Evolutionary conservation across 495 filamentous ascomycete species (phyloP).

Genomic region (Penicillium dipodomyicola): DNA sequence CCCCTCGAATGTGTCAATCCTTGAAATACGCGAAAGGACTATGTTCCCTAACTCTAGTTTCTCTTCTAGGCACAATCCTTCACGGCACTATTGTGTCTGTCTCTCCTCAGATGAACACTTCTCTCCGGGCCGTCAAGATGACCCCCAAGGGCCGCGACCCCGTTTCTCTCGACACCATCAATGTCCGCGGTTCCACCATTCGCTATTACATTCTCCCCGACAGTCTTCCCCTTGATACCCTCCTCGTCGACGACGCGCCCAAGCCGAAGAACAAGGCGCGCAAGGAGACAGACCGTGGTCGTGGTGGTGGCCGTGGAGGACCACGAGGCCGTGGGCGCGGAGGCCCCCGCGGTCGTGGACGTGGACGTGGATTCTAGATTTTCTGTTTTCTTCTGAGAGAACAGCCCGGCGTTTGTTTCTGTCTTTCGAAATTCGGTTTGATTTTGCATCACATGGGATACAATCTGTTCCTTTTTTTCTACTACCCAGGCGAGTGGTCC

Average conservation of each 20-base stretch:
- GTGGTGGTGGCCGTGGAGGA: constrained; percentile 59
- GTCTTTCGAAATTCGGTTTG: constrained; percentile 25
- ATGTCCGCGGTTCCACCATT: constrained; percentile 89
- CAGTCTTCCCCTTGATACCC: constrained; percentile 86
- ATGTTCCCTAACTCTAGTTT: background rate
- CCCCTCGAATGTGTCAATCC: background rate
- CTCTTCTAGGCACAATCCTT: constrained; percentile 74
- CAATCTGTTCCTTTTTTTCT: constrained; percentile 14
- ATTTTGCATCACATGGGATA: constrained; percentile 30
- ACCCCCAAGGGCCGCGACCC: constrained; percentile 82
- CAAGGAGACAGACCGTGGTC: constrained; percentile 79
- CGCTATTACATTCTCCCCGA: constrained; percentile 94
- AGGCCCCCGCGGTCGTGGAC: constrained; percentile 65
- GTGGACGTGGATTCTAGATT: constrained; percentile 51
- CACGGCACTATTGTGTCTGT: constrained; percentile 95
- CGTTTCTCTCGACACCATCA: constrained; percentile 89
- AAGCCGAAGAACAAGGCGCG: constrained; percentile 99
- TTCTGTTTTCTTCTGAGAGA: constrained; percentile 21
- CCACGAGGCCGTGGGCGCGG: constrained; percentile 56
- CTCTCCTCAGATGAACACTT: constrained; percentile 95
- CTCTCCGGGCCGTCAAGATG: constrained; percentile 92
- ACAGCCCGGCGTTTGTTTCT: constrained; percentile 30
- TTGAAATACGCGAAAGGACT: constrained; percentile 12
- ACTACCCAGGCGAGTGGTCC: constrained; percentile 20
- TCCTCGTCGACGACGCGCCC: constrained; percentile 91